Evolutionary conservation across 331 rosid species (phyloP), one percentile per base, ranked within the genome.

Genomic region (Saraca asoca): DNA sequence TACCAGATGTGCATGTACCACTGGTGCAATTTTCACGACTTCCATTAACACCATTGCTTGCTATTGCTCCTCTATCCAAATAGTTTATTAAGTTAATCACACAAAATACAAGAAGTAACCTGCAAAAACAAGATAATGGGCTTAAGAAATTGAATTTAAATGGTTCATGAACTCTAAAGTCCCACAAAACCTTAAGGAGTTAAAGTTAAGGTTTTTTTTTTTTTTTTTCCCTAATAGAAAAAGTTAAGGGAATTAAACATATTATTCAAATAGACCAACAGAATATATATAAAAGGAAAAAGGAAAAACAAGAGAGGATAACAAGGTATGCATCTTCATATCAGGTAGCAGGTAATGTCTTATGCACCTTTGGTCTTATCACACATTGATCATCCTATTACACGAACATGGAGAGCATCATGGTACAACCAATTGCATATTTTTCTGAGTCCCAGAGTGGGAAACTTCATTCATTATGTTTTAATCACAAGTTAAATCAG

Each of bases 41-140:
- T 62, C 96, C 98, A 73, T 89, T 91, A 51, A 91, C 98, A 61
- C 96, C 98, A 66, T 89, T 89, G 79, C 98, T 91, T 56, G 95
- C 96, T 56, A 91, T 91, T 50, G 87, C 79, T 73, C 98, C 98
- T 60, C 95, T 91, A 73, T 91, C 98, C 84, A 91, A 48, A 75
- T 87, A 91, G 78, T 85, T 91, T 73, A 91, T 54, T 81, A 91
- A 20, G 84, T 85, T 89, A 68, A 91, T 87, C 75, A 83, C 64
- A 39, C 95, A 91, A 64, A 89, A 87, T 61, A 89, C 39, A 58
- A 70, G 24, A 46, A 92, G 91, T 51, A 89, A 54, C 86, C 96
- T 88, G 63, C 85, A 56, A 70, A 24, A 46, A 73, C 33, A 62
- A 9, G 15, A 16, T 11, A 51, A 2, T 59, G 17, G 63, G 50